Evolutionary conservation across 2,329 filamentous ascomycete genomes (phyloP).

Genomic region (Atkinsonella hypoxylon): DNA sequence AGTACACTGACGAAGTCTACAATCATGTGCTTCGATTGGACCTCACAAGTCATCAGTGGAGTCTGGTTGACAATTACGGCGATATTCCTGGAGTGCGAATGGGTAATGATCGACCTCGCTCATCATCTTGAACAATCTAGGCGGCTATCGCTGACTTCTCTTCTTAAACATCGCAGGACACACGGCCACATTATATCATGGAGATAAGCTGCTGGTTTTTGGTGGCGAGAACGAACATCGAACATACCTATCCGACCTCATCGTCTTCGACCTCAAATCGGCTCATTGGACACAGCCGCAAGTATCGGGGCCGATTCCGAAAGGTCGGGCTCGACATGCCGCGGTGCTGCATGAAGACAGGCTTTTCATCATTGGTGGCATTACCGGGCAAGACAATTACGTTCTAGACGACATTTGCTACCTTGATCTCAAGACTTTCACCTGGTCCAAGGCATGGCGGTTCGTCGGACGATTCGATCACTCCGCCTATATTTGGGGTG

Average conservation of each 20-base stretch:
- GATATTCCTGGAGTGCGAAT: constrained; percentile 95
- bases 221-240: constrained; percentile 97
- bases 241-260: constrained; percentile 88
- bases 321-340: constrained; percentile 84
- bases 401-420: constrained; percentile 96
- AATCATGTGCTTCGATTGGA: constrained; percentile 92
- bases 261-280: constrained; percentile 88
- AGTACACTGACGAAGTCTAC: constrained; percentile 98
- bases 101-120: constrained; percentile 41
- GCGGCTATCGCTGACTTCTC: constrained; percentile 3
- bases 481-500: constrained; percentile 83
- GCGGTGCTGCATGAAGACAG: constrained; percentile 94
- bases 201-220: constrained; percentile 91
- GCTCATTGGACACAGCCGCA: constrained; percentile 92
- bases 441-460: constrained; percentile 91
- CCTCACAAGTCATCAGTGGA: constrained; percentile 82
- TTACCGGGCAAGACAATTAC: constrained; percentile 83
- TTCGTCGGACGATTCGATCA: constrained; percentile 95
- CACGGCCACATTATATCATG: constrained; percentile 86
- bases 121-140: not conserved
- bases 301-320: constrained; percentile 71
- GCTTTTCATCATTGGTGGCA: constrained; percentile 89
- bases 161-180: constrained; percentile 49
- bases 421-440: constrained; percentile 91
- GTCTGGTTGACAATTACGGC: constrained; percentile 92